These are phyloP conservation scores for Takashimella tepidaria DNA, from an alignment of 1,284 basidiomycete species.

Conservation along the genomic window DNA sequence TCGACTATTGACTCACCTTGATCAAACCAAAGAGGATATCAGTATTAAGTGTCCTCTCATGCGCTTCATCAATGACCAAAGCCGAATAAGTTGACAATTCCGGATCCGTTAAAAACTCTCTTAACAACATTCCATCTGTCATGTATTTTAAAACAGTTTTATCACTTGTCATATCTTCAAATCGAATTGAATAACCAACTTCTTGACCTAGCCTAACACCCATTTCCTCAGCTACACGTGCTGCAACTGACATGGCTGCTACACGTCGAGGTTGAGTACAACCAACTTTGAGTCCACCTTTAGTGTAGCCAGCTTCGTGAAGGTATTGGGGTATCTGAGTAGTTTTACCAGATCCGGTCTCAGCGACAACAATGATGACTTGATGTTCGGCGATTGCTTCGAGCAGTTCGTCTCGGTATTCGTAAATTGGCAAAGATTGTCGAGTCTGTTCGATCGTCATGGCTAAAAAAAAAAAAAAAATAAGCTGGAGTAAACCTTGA, in stretches of 20 bases:
- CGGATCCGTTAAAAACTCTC: conserved; percentile 93
- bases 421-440: conserved; percentile 84
- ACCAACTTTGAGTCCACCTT: conserved; percentile 81
- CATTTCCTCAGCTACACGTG: conserved; percentile 98
- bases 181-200: conserved; percentile 96
- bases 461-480: too few relatives aligned
- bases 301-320: conserved; percentile 93
- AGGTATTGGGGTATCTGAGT: conserved; percentile 98
- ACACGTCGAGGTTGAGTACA: conserved; percentile 99
- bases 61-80: conserved; percentile 93
- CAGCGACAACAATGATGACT: conserved; percentile 84
- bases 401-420: conserved; percentile 78
- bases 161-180: conserved; percentile 81
- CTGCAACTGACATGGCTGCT: conserved; percentile 98
- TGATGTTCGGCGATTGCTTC: conserved; percentile 86
- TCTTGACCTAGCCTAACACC: conserved; percentile 93
- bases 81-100: conserved; percentile 88
- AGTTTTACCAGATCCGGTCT: conserved; percentile 96
- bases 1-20: conserved; percentile 63
- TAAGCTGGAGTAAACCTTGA: conserved; percentile 53
- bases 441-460: conserved; percentile 83
- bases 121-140: conserved; percentile 98
- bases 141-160: conserved; percentile 96
- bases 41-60: conserved; percentile 90
- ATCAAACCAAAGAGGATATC: conserved; percentile 95